These are phyloP conservation scores for Alternaria alternata DNA, from an alignment of 2,329 filamentous ascomycete genomes.

Conservation along the genomic window DNA sequence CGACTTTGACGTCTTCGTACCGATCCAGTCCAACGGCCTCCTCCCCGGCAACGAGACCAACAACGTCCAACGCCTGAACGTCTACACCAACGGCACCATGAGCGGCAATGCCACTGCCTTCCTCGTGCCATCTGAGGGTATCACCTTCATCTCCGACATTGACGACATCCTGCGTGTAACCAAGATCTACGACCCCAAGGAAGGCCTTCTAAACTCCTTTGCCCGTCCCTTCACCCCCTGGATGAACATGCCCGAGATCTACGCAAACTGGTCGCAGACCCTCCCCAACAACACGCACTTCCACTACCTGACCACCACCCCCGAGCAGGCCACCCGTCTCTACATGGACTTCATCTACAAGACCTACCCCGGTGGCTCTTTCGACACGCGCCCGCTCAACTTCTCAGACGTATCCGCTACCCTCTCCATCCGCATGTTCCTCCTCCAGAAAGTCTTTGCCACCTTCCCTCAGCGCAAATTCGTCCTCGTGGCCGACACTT, in stretches of 20 bases:
- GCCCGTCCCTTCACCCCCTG: conserved; percentile 74
- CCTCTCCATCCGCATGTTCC: conserved; percentile 72
- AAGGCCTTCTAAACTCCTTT: conserved; percentile 80
- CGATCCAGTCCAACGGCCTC: conserved; percentile 64
- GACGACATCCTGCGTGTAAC: conserved; percentile 83
- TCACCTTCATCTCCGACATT: conserved; percentile 79
- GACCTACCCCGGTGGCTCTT: conserved; percentile 78
- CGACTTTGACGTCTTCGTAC: conserved; percentile 77
- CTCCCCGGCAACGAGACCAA: conserved; percentile 70
- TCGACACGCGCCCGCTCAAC: conserved; percentile 77
- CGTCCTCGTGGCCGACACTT: conserved; percentile 78
- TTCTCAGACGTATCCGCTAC: conserved; percentile 79
- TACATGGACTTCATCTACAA: conserved; percentile 84
- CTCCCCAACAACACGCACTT: conserved; percentile 73
- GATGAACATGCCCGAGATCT: conserved; percentile 83
- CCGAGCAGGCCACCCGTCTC: conserved; percentile 77
- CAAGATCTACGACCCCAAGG: conserved; percentile 78
- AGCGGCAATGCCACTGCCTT: conserved; percentile 79
- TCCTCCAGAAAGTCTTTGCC: conserved; percentile 75
- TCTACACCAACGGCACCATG: conserved; percentile 70
- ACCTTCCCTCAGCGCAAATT: conserved; percentile 80
- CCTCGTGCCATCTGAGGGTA: conserved; percentile 72
- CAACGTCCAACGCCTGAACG: conserved; percentile 71
- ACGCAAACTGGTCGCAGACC: conserved; percentile 75
- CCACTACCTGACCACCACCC: conserved; percentile 83